A percentile compares a stretch with the other conserved stretches of the same genome.
phyloP scores from a whole-genome alignment of 129 eudicot genomes.

The Ambrosia trifida region DNA sequence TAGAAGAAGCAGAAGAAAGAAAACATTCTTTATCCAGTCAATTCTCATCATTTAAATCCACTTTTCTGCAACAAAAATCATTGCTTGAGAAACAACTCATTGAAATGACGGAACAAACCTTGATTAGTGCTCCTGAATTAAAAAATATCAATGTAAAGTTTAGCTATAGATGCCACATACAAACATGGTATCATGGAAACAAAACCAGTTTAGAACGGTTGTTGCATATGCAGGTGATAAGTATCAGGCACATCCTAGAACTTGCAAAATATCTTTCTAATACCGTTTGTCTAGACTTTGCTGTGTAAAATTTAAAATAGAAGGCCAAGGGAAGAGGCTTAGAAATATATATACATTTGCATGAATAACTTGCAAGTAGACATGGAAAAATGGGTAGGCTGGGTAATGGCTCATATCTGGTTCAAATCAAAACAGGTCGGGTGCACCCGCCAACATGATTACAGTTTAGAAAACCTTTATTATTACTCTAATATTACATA shows the following conservation, averaged over 20 bases:
- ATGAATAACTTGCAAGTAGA: constrained; percentile 8
- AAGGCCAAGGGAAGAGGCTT: constrained; percentile 14
- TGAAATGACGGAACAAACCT: constrained; percentile 68
- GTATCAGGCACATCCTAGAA: not conserved
- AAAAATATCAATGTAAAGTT: constrained; percentile 46
- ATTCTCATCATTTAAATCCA: constrained; percentile 52
- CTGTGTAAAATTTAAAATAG: not conserved
- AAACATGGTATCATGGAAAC: constrained; percentile 10
- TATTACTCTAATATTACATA: not conserved
- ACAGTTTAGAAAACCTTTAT: not conserved
- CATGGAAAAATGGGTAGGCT: constrained; percentile 5
- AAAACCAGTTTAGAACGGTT: constrained; percentile 8
- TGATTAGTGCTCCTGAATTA: constrained; percentile 53
- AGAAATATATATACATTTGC: not conserved
- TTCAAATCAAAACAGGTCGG: not conserved
- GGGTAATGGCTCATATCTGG: not conserved
- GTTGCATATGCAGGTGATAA: constrained; percentile 3
- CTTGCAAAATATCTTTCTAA: constrained; percentile 1
- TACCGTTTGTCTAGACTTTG: not conserved
- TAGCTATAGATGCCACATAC: not conserved
- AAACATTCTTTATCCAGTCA: constrained; percentile 51
- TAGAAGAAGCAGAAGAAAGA: constrained; percentile 74
- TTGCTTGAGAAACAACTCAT: constrained; percentile 64
- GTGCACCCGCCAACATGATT: not conserved
- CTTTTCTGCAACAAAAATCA: constrained; percentile 57